These are phyloP conservation scores for Rhodotorula sp. DNA, from an alignment of 1,284 basidiomycete genomes.

Conservation along the genomic window DNA sequence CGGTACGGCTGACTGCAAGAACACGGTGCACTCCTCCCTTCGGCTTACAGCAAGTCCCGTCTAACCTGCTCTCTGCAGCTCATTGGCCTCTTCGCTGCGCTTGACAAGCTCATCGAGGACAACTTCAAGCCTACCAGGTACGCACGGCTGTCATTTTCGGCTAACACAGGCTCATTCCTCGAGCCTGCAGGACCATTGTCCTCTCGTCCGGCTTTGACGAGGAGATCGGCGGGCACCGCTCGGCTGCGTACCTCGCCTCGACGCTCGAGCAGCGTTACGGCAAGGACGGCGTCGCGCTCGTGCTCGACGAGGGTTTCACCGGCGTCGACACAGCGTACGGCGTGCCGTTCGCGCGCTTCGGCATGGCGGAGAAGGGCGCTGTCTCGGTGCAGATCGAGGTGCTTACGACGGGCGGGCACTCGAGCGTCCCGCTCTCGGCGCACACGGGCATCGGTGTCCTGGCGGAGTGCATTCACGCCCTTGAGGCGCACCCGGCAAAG, in stretches of 20 bases:
- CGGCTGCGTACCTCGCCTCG: slow-evolving; percentile 59
- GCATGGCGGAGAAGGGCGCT: slow-evolving; percentile 56
- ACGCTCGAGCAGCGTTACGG: slow-evolving; percentile 63
- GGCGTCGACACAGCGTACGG: slow-evolving; percentile 50
- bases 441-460: slow-evolving; percentile 63
- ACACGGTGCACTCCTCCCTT: slow-evolving; percentile 34
- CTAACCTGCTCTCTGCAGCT: neutral
- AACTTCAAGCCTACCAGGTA: slow-evolving; percentile 52
- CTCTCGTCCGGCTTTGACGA: slow-evolving; percentile 72
- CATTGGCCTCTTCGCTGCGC: slow-evolving; percentile 54
- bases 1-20: slow-evolving; percentile 56
- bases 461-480: slow-evolving; percentile 59
- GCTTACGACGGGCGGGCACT: slow-evolving; percentile 45
- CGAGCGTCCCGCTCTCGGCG: slow-evolving; percentile 39
- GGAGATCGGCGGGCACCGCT: slow-evolving; percentile 63
- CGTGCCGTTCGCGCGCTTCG: slow-evolving; percentile 51
- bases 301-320: slow-evolving; percentile 58
- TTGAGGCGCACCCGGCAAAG: slow-evolving; percentile 60
- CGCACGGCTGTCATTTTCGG: neutral
- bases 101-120: slow-evolving; percentile 56
- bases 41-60: neutral
- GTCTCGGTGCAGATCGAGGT: slow-evolving; percentile 44
- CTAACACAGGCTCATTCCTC: neutral
- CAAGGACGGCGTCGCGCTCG: slow-evolving; percentile 61
- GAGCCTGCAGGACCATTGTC: slow-evolving; percentile 56